Percentiles rank a stretch among this genome's conserved stretches.
Evolutionary conservation across 176 grass and related monocot genomes (phyloP).

Genomic region (Triticum turgidum): DNA sequence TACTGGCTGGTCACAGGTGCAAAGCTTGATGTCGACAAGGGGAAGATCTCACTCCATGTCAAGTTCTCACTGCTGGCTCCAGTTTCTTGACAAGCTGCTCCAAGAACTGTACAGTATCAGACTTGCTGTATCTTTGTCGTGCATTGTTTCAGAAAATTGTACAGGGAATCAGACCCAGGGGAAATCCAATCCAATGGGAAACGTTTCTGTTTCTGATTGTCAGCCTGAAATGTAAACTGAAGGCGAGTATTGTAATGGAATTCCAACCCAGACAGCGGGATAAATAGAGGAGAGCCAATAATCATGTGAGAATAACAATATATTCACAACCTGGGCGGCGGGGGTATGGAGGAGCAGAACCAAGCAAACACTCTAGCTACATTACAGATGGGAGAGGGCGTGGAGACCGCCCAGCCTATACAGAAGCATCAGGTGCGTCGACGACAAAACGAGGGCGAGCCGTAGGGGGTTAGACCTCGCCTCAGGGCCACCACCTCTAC

Average conservation of each 20-base stretch:
- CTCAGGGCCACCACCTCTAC: constrained; percentile 20
- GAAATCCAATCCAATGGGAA: not conserved
- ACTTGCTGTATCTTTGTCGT: not conserved
- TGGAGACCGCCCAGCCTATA: constrained; percentile 57
- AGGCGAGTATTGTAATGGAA: not conserved
- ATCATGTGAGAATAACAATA: constrained; percentile 48
- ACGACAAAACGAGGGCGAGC: constrained; percentile 18
- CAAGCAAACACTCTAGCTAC: constrained; percentile 38
- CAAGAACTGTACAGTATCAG: constrained; percentile 19
- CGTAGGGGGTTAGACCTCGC: constrained; percentile 32
- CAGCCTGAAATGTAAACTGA: not conserved
- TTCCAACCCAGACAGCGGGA: not conserved
- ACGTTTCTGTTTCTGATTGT: not conserved
- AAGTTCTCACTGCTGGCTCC: constrained; percentile 84
- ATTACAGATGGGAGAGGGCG: constrained; percentile 30
- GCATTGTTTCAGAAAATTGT: not conserved
- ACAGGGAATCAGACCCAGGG: not conserved
- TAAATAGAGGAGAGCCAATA: constrained; percentile 7
- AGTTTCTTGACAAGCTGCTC: constrained; percentile 36
- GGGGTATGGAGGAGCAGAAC: constrained; percentile 24
- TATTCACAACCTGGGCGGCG: constrained; percentile 77
- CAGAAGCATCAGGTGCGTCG: constrained; percentile 38
- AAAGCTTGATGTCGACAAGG: constrained; percentile 73
- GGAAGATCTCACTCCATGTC: constrained; percentile 77
- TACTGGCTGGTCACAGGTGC: constrained; percentile 91